Evolutionary conservation across 2,329 filamentous ascomycete genomes (phyloP).

Genomic region (Corynespora cassiicola): DNA sequence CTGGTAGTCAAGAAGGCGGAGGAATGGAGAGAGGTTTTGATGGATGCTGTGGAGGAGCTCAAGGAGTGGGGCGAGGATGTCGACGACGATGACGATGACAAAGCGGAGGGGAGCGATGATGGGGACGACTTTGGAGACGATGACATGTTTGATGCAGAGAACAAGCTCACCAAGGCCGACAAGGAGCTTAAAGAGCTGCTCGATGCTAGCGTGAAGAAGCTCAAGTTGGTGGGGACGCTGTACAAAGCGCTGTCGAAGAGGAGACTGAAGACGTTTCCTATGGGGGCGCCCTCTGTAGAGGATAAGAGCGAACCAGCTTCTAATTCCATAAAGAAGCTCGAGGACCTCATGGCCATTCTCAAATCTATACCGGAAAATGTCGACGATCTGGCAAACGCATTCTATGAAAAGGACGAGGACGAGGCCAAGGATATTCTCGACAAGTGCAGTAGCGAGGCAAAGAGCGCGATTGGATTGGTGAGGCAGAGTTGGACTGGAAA

Average conservation of each 20-base stretch:
- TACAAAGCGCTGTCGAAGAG: slow-evolving; percentile 75
- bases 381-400: slow-evolving; percentile 72
- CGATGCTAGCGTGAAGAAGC: slow-evolving; percentile 66
- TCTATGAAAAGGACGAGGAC: slow-evolving; percentile 71
- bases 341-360: slow-evolving; percentile 64
- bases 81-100: slow-evolving; percentile 62
- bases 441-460: slow-evolving; percentile 66
- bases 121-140: slow-evolving; percentile 60
- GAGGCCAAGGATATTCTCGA: slow-evolving; percentile 67
- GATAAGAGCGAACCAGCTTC: slow-evolving; percentile 4
- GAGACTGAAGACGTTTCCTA: slow-evolving; percentile 65
- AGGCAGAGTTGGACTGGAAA: slow-evolving; percentile 67
- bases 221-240: slow-evolving; percentile 72
- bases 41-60: slow-evolving; percentile 84
- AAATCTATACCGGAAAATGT: slow-evolving; percentile 70
- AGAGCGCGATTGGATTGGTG: slow-evolving; percentile 62
- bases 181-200: slow-evolving; percentile 71
- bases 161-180: slow-evolving; percentile 65
- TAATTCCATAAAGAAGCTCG: slow-evolving; percentile 46
- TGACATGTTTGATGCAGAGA: slow-evolving; percentile 68
- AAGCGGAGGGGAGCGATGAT: slow-evolving; percentile 45
- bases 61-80: slow-evolving; percentile 86
- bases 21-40: slow-evolving; percentile 75
- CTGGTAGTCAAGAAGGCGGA: slow-evolving; percentile 75
- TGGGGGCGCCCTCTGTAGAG: slow-evolving; percentile 20